Evolutionary conservation across 768 basidiomycete species (phyloP).

Genomic region (Pholiota conissans): DNA sequence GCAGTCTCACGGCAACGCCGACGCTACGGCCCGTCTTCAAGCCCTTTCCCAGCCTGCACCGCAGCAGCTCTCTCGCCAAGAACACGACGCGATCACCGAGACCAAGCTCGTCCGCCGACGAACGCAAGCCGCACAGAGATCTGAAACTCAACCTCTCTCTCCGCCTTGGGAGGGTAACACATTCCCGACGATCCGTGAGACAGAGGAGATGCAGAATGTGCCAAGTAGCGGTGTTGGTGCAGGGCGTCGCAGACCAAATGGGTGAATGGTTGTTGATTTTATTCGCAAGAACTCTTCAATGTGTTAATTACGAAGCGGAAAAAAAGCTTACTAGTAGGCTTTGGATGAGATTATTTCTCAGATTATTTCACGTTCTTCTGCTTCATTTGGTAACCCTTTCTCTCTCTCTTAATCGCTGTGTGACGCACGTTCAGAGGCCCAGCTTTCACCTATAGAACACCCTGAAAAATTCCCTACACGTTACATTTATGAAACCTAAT

Average conservation of each 20-base stretch:
- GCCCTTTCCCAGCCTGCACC: slow-evolving; percentile 67
- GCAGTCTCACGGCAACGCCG: slow-evolving; percentile 72
- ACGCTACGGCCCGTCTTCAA: slow-evolving; percentile 72
- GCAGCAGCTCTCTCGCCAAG: slow-evolving; percentile 67
- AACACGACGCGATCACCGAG: slow-evolving; percentile 82
- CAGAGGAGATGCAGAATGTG: not conserved
- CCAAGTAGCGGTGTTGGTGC: not conserved
- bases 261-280: slow-evolving; percentile 49
- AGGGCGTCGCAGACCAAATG: slow-evolving; percentile 29
- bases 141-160: slow-evolving; percentile 25
- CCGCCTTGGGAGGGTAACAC: slow-evolving; percentile 27
- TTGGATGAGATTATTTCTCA: too few relatives aligned
- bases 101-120: slow-evolving; percentile 79
- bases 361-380: too few relatives aligned
- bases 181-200: slow-evolving; percentile 20
- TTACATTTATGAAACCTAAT: too few relatives aligned
- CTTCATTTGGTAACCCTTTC: too few relatives aligned
- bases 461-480: too few relatives aligned
- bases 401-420: too few relatives aligned
- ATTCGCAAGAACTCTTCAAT: slow-evolving; percentile 60
- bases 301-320: too few relatives aligned
- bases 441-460: too few relatives aligned
- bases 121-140: slow-evolving; percentile 64
- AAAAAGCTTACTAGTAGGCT: too few relatives aligned
- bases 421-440: too few relatives aligned